Conservation (phyloP, 2,329 filamentous ascomycete genomes). For the Macrophomina tecta region DNA sequence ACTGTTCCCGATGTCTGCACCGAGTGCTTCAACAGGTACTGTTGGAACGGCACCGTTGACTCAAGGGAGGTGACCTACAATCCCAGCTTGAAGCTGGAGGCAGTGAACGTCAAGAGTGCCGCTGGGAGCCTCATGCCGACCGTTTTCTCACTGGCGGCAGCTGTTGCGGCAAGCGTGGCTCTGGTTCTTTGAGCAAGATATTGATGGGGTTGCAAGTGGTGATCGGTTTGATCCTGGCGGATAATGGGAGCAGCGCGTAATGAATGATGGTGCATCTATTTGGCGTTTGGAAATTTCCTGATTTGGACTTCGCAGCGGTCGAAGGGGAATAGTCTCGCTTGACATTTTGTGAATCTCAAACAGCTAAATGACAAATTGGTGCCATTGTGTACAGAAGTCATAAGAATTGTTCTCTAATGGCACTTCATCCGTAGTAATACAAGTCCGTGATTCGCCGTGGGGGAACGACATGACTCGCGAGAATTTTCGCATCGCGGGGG, state of each 20-base stretch:
- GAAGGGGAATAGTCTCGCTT: background rate
- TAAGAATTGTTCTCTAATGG: no score
- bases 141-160: background rate
- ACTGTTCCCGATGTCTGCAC: conserved; percentile 73
- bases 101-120: conserved; percentile 35
- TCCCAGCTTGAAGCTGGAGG: conserved; percentile 35
- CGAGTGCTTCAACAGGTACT: conserved; percentile 80
- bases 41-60: conserved; percentile 83
- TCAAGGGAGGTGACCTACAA: conserved; percentile 41
- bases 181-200: background rate
- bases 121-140: conserved; percentile 10
- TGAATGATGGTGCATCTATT: conserved; percentile 15
- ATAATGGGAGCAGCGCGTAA: background rate
- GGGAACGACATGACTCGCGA: conserved; percentile 11
- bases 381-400: no score
- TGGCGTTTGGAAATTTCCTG: background rate
- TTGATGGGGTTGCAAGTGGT: background rate
- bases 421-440: background rate
- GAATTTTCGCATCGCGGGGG: background rate
- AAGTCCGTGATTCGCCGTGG: conserved; percentile 4
- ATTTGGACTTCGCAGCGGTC: background rate
- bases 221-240: no score
- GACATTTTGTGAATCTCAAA: no score
- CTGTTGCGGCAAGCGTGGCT: conserved; percentile 1
- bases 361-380: no score